These are phyloP conservation scores for Cucumis cinereus DNA, from an alignment of 306 rosid species.

Conservation along the genomic window DNA sequence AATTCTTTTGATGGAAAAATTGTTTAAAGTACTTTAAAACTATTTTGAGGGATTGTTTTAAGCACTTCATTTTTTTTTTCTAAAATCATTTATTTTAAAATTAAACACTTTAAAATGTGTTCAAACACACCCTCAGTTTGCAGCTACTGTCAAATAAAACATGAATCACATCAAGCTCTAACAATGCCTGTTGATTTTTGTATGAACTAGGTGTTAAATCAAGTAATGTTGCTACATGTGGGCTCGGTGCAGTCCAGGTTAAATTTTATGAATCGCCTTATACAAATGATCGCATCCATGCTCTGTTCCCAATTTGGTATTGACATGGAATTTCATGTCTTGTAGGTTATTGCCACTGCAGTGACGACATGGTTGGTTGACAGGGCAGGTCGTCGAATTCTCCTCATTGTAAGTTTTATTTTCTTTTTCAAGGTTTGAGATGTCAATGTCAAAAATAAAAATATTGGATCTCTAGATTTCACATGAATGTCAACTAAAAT, in stretches of 20 bases:
- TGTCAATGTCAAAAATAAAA: too few relatives aligned
- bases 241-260: constrained; percentile 67
- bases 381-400: constrained; percentile 68
- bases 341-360: constrained; percentile 59
- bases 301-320: neutral
- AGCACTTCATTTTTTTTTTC: too few relatives aligned
- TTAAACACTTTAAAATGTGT: too few relatives aligned
- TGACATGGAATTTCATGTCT: neutral
- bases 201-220: constrained; percentile 46
- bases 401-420: constrained; percentile 35
- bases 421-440: neutral
- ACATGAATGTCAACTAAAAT: too few relatives aligned
- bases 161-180: neutral
- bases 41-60: too few relatives aligned
- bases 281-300: neutral
- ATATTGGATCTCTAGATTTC: too few relatives aligned
- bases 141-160: neutral
- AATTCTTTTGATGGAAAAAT: too few relatives aligned
- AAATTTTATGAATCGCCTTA: neutral
- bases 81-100: too few relatives aligned
- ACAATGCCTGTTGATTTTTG: neutral
- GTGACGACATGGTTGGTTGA: constrained; percentile 70
- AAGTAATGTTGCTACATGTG: constrained; percentile 51
- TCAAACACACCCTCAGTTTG: too few relatives aligned
- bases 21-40: too few relatives aligned